These are phyloP conservation scores for Solanum arcanum DNA, from an alignment of 257 asterid genomes.

Conservation along the genomic window DNA sequence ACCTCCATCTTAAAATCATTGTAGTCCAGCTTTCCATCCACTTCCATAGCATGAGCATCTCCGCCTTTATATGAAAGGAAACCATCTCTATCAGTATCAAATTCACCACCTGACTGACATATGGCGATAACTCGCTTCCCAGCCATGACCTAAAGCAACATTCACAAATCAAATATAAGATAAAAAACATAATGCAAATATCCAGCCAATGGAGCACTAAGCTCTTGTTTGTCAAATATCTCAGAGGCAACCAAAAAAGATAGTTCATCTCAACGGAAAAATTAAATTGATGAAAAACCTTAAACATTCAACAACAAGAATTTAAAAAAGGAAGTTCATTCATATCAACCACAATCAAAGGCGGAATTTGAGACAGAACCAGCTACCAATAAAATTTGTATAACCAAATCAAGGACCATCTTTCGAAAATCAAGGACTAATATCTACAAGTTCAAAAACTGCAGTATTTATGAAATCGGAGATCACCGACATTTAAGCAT, in stretches of 20 bases:
- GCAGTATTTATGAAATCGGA: not conserved
- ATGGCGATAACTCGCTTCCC: constrained; percentile 74
- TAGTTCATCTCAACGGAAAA: not conserved
- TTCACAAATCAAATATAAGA: constrained; percentile 5
- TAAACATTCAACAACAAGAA: not conserved
- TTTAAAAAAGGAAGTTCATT: not conserved
- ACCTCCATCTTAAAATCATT: constrained; percentile 72
- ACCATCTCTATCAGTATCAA: constrained; percentile 74
- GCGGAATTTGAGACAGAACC: not conserved
- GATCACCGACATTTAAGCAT: not conserved
- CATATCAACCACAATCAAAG: not conserved
- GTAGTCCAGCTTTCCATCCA: constrained; percentile 64
- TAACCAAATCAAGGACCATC: not conserved
- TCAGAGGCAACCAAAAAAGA: not conserved
- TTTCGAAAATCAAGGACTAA: not conserved
- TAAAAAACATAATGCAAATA: not conserved
- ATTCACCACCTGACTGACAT: constrained; percentile 94
- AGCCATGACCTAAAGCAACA: constrained; percentile 43
- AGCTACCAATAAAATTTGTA: not conserved
- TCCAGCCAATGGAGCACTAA: not conserved
- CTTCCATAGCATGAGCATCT: constrained; percentile 99
- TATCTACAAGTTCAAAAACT: not conserved
- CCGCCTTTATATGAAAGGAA: constrained; percentile 71
- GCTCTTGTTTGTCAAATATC: not conserved
- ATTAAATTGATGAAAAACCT: not conserved